Percentiles rank a stretch among this genome's conserved stretches.
Evolutionary conservation across 768 basidiomycete species (phyloP).

Genomic region (Exsudoporus frostii): DNA sequence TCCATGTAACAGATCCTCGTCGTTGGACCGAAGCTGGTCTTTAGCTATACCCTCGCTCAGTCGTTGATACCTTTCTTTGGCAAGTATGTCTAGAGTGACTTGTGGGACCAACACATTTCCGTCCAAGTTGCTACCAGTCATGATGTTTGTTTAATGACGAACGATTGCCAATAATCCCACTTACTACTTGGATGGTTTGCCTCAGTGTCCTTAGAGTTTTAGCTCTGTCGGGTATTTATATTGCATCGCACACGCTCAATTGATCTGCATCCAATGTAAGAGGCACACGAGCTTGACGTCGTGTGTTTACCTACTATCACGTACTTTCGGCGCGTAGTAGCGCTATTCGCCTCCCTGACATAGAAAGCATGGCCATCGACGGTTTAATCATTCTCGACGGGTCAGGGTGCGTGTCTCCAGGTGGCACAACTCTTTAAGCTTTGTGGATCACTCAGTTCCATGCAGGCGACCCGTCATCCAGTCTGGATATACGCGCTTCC

Average conservation of each 20-base stretch:
- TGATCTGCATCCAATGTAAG: not conserved
- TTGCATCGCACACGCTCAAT: conserved; percentile 1
- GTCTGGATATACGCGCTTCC: conserved; percentile 80
- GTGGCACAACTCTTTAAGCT: not conserved
- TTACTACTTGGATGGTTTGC: not conserved
- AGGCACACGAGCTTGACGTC: not conserved
- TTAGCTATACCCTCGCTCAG: conserved; percentile 97
- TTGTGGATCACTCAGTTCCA: conserved; percentile 5
- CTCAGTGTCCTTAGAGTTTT: conserved; percentile 7
- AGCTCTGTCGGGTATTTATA: conserved; percentile 7
- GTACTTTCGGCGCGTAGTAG: not conserved
- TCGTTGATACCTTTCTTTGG: conserved; percentile 90
- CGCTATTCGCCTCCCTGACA: not conserved
- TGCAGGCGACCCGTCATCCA: conserved; percentile 79
- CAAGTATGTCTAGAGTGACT: conserved; percentile 61
- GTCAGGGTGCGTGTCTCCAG: conserved; percentile 52
- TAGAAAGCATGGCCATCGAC: conserved; percentile 63
- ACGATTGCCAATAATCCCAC: not conserved
- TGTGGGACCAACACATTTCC: not conserved
- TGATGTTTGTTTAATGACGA: conserved; percentile 1
- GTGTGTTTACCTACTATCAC: not conserved
- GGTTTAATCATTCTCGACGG: conserved; percentile 78
- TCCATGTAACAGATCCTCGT: conserved; percentile 68
- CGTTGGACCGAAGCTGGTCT: conserved; percentile 96
- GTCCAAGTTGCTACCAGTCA: not conserved